These are phyloP conservation scores for Apostasia shenzhenica DNA, from an alignment of 106 monocot genomes.

Conservation along the genomic window DNA sequence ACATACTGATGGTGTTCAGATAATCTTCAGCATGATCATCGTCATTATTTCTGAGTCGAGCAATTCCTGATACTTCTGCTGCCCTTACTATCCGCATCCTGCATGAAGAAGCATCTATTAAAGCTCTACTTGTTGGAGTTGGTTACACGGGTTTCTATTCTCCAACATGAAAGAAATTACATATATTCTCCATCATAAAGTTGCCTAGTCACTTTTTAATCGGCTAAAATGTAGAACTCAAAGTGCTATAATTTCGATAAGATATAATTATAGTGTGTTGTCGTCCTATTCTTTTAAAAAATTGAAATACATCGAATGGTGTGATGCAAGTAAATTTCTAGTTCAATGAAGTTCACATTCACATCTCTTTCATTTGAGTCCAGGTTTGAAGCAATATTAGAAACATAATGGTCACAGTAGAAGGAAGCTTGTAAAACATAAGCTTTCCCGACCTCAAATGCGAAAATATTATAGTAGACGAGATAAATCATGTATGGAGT, in stretches of 20 bases:
- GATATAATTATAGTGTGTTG: background rate
- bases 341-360: too few species aligned
- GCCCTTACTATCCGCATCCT: constrained; percentile 58
- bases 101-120: constrained; percentile 4
- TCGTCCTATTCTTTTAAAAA: too few species aligned
- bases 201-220: background rate
- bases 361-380: too few species aligned
- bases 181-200: too few species aligned
- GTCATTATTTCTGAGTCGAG: background rate
- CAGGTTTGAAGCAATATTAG: too few species aligned
- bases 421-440: too few species aligned
- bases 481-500: too few species aligned
- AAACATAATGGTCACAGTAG: too few species aligned
- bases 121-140: background rate
- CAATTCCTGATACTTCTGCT: constrained; percentile 40
- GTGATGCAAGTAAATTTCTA: too few species aligned
- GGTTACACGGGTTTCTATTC: background rate
- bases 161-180: background rate
- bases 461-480: too few species aligned
- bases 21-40: constrained; percentile 5
- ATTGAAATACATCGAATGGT: too few species aligned
- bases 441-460: too few species aligned
- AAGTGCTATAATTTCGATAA: background rate
- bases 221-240: background rate
- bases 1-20: background rate